Conservation (phyloP, 108 stramenopile species). For the Nitzschia sp. region DNA sequence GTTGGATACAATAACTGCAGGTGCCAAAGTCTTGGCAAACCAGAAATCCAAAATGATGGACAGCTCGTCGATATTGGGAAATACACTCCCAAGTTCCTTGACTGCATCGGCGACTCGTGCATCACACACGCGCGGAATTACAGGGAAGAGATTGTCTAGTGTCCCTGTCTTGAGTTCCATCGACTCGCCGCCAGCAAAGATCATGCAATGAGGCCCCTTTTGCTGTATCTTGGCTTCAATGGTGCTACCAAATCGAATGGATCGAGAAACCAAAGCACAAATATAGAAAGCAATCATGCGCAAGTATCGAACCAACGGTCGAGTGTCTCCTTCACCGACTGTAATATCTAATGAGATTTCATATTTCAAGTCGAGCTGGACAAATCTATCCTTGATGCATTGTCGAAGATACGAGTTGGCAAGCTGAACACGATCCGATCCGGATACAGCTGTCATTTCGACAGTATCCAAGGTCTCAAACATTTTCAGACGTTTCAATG, state of each 20-base stretch:
- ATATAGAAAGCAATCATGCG: slow-evolving; percentile 51
- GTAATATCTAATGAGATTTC: slow-evolving; percentile 29
- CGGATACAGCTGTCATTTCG: slow-evolving; percentile 38
- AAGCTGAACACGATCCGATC: slow-evolving; percentile 45
- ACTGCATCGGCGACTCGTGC: slow-evolving; percentile 19
- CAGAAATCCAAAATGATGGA: slow-evolving; percentile 58
- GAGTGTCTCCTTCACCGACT: slow-evolving; percentile 48
- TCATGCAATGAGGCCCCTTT: not conserved
- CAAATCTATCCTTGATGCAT: slow-evolving; percentile 33
- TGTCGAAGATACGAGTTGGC: slow-evolving; percentile 44
- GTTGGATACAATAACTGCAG: slow-evolving; percentile 54
- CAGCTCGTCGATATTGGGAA: slow-evolving; percentile 25
- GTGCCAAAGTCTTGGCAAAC: slow-evolving; percentile 49
- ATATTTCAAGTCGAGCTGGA: not conserved
- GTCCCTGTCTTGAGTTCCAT: slow-evolving; percentile 33
- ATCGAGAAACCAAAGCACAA: slow-evolving; percentile 18
- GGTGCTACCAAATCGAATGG: slow-evolving; percentile 10
- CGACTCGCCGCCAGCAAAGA: not conserved
- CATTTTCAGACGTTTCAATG: slow-evolving; percentile 44
- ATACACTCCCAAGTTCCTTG: not conserved
- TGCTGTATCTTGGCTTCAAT: slow-evolving; percentile 11
- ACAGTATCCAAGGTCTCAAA: slow-evolving; percentile 39
- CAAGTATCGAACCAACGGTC: slow-evolving; percentile 53
- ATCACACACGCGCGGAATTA: slow-evolving; percentile 21
- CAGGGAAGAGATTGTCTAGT: slow-evolving; percentile 33